Base-by-base conservation (phyloP, 257 asterid species). In the Thymus quinquecostatus region DNA sequence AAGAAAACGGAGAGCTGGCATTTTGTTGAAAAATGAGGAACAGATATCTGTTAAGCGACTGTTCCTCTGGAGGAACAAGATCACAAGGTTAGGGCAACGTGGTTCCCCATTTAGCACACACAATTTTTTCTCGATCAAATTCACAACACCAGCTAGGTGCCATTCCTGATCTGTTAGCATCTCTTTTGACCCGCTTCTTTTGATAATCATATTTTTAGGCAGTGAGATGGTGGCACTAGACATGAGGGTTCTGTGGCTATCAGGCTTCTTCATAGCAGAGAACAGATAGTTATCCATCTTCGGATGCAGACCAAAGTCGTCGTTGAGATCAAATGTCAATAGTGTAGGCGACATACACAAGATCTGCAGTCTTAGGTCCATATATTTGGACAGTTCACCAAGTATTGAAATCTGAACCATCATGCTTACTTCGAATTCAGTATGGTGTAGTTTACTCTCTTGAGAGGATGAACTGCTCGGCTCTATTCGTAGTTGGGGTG, bases 31-130 rank as follows among this genome's bases (percentile, higher is more conserved):
- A 62, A 78, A 68, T 0, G 68, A 33, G 13, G 67, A 10, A 27
- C 63, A 72, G 61, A 73, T 60, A 2, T 11, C 12, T 6, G 28
- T 41, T 44, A 78, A 32, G 44, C 69, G 21, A 0, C 5, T 54
- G 58, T 56, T 78, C 49, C 82, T 78, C 51, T 78, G 82, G 56
- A 78, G 82, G 63, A 78, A 68, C 60, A 78, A 14, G 27, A 73
- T 74, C 6, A 45, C 56, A 2, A 78, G 69, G 27, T 68, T 57
- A 4, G 75, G 78, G 30, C 75, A 68, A 10, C 55, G 14, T 12
- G 58, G 78, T 29, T 10, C 13, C 43, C 11, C 40, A 2, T 73
- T 44, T 8, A 61, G 57, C 43, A 6, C 21, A 8, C 10, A 9
- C 2, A 10, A 3, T n/a, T 59, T 58, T 60, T 13, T 73, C 41